Conservation (phyloP, 331 rosid species). For the Dryas integrifolia region DNA sequence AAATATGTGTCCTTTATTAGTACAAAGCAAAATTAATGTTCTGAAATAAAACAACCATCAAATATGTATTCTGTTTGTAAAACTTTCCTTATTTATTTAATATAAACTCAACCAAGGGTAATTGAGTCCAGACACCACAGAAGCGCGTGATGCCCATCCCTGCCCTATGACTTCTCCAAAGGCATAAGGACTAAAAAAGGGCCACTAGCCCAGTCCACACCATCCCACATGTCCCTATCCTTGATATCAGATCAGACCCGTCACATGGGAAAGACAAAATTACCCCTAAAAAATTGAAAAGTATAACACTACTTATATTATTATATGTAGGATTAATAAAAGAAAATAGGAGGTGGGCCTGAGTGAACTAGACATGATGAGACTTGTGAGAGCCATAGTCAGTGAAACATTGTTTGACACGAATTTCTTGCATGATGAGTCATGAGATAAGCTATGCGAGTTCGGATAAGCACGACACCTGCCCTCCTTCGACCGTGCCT, state of each 20-base stretch:
- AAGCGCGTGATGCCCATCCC: conserved; percentile 7
- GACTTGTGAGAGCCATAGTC: too few relatives aligned
- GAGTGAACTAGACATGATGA: neutral
- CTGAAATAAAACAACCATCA: too few relatives aligned
- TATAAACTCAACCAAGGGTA: neutral
- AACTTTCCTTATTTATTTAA: too few relatives aligned
- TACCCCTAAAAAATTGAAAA: neutral
- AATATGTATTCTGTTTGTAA: too few relatives aligned
- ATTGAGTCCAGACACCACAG: neutral
- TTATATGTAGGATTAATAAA: neutral
- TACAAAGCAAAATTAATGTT: too few relatives aligned
- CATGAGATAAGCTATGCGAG: conserved; percentile 13
- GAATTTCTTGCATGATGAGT: conserved; percentile 17
- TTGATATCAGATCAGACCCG: too few relatives aligned
- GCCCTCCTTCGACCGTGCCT: neutral
- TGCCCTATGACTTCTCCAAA: neutral
- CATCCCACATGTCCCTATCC: neutral
- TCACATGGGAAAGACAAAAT: neutral
- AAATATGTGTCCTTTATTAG: too few relatives aligned
- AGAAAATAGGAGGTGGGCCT: neutral
- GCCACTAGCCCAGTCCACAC: neutral
- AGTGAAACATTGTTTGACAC: neutral
- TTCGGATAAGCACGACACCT: conserved; percentile 56
- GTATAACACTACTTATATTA: neutral
- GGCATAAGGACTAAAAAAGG: neutral